Percentiles rank a stretch among this genome's conserved stretches.
phyloP scores from a whole-genome alignment of 768 basidiomycete genomes.

The Amanita phalloides region DNA sequence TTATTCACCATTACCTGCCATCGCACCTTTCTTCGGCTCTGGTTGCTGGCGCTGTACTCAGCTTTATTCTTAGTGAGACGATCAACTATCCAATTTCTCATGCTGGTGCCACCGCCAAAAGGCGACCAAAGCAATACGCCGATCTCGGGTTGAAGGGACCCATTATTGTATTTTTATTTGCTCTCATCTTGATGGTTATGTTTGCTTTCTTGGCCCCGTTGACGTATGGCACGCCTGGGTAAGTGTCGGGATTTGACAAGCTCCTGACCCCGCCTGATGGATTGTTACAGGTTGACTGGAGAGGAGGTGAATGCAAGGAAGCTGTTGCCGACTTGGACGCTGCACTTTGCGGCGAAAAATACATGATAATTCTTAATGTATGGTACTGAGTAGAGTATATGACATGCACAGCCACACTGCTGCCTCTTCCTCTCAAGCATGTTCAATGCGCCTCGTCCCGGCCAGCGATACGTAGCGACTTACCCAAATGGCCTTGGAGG shows the following conservation, averaged over 20 bases:
- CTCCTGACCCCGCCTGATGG: constrained; percentile 8
- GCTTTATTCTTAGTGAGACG: constrained; percentile 81
- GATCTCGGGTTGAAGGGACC: constrained; percentile 77
- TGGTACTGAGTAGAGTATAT: neutral
- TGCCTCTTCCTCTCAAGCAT: constrained; percentile 26
- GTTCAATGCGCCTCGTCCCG: constrained; percentile 79
- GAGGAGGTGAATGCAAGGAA: constrained; percentile 78
- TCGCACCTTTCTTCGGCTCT: constrained; percentile 90
- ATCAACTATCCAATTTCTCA: constrained; percentile 87
- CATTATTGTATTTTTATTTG: constrained; percentile 45
- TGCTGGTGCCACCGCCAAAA: constrained; percentile 55
- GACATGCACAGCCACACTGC: constrained; percentile 3
- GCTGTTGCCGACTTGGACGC: constrained; percentile 82
- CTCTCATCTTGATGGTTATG: constrained; percentile 48
- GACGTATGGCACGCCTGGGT: constrained; percentile 97
- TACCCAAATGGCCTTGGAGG: constrained; percentile 51
- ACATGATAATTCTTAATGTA: neutral
- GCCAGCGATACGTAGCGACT: constrained; percentile 51
- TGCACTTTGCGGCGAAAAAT: constrained; percentile 81
- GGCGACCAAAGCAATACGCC: constrained; percentile 45
- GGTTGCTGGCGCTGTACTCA: constrained; percentile 85
- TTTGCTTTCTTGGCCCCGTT: constrained; percentile 77
- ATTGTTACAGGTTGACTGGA: constrained; percentile 57
- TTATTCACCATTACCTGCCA: constrained; percentile 96
- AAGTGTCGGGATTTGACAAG: constrained; percentile 19